These are phyloP conservation scores for Bacterosira constricta DNA, from an alignment of 108 stramenopile genomes.

Conservation along the genomic window DNA sequence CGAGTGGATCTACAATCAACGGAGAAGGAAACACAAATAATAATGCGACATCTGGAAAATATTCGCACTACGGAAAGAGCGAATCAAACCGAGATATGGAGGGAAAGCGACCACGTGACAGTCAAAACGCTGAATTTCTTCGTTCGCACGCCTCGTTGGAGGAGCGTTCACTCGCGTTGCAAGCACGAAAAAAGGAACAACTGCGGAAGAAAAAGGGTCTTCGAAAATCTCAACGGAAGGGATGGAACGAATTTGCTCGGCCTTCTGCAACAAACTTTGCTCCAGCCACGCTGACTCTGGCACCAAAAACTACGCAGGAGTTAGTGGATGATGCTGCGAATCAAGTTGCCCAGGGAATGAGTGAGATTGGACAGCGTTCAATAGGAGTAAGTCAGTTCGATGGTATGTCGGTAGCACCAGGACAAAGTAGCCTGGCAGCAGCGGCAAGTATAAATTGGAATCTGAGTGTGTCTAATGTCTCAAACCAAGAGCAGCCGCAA, in stretches of 20 bases:
- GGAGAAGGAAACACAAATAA: not conserved
- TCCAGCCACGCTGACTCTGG: conserved; percentile 36
- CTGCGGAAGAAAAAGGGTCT: conserved; percentile 11
- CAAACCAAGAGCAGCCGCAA: conserved; percentile 6
- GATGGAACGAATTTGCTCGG: conserved; percentile 25
- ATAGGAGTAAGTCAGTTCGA: not conserved
- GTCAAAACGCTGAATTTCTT: conserved; percentile 40
- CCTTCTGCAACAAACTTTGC: conserved; percentile 13
- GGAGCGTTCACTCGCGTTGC: conserved; percentile 39
- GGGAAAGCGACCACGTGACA: not conserved
- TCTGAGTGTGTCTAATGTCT: not conserved
- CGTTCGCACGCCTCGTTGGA: conserved; percentile 42
- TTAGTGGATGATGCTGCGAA: conserved; percentile 45
- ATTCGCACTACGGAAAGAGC: not conserved
- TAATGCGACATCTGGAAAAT: not conserved
- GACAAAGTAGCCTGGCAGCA: conserved; percentile 38
- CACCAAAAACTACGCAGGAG: conserved; percentile 43
- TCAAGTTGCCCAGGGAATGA: conserved; percentile 37
- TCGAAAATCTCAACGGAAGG: conserved; percentile 27
- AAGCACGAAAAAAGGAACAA: conserved; percentile 37
- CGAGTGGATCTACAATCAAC: not conserved
- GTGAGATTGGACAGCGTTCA: conserved; percentile 35
- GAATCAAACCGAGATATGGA: not conserved
- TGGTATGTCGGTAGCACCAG: not conserved
- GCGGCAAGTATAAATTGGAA: conserved; percentile 36